Percentiles rank a stretch among this genome's conserved stretches.
phyloP scores from a whole-genome alignment of 371 early-diverging fungal species.

The Entomophthora muscae region DNA sequence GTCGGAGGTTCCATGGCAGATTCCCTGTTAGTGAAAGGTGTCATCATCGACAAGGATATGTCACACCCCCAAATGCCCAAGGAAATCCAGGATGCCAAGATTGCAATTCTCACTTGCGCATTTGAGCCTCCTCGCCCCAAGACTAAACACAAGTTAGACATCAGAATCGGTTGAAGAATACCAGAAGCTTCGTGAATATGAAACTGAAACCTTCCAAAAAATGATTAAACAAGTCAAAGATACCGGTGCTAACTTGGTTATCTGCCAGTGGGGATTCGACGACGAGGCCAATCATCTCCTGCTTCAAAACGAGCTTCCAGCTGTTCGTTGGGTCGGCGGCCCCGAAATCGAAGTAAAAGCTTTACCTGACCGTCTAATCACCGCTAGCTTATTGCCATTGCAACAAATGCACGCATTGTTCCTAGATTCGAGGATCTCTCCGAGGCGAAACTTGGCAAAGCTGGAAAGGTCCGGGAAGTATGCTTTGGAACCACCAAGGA shows the following conservation, averaged over 20 bases:
- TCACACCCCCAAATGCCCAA: slow-evolving; percentile 99
- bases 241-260: slow-evolving; percentile 93
- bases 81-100: slow-evolving; percentile 86
- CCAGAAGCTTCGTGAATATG: slow-evolving; percentile 89
- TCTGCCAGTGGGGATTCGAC: slow-evolving; percentile 99
- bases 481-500: slow-evolving; percentile 97
- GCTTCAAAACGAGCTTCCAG: slow-evolving; percentile 94
- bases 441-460: slow-evolving; percentile 81
- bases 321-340: slow-evolving; percentile 99
- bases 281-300: slow-evolving; percentile 99
- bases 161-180: slow-evolving; percentile 94
- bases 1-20: slow-evolving; percentile 91
- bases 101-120: slow-evolving; percentile 98
- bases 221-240: slow-evolving; percentile 98
- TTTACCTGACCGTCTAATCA: slow-evolving; percentile 7
- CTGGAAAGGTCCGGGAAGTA: slow-evolving; percentile 87
- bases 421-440: slow-evolving; percentile 97
- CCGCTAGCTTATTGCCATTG: slow-evolving; percentile 77
- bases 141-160: slow-evolving; percentile 99
- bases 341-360: slow-evolving; percentile 76
- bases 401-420: slow-evolving; percentile 97
- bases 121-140: slow-evolving; percentile 99
- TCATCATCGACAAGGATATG: slow-evolving; percentile 98
- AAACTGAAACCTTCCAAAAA: slow-evolving; percentile 85
- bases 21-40: slow-evolving; percentile 90